Evolutionary conservation across 805 yeast genomes (phyloP), one percentile per base, ranked within the genome.

Genomic region (Cyberlindnera euphorbiiphila): DNA sequence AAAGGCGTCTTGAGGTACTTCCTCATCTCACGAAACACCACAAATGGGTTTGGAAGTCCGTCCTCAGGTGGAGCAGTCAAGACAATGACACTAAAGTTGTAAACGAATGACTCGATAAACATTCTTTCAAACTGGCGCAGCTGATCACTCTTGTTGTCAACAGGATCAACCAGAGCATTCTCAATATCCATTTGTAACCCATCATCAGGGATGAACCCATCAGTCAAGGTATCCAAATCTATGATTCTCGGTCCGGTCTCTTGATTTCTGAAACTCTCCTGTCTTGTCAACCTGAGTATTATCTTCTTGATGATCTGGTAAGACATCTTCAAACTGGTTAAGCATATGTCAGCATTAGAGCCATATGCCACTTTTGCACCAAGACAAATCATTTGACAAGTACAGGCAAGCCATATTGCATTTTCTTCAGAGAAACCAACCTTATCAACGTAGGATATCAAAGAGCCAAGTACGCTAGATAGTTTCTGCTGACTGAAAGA

Each of bases 21-120:
- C 35, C 58, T 57, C 34, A 59, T 57, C 4, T 60, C 58, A 28
- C 47, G 49, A 40, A 62, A 71, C 17, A 68, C 54, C 3, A 50
- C 53, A 46, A 62, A 69, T 6, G 78, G 77, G 17, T 67, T 60
- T 1, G 74, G 72, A 10, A 70, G 36, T 1, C 52, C 49, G 9
- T 60, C 59, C 11, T 52, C 41, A 15, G 47, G 51, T 2, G 61
- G 52, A n/a, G 72, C 59, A 29, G 64, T 58, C 21, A 69, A 57
- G 5, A 71, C 45, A 5, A 64, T 56, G 7, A 65, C 57, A 8
- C 69, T 56, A 42, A 64, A 70, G 40, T 65, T 68, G 51, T 64
- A 67, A 4, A 69, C 47, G 42, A 68, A 71, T 27, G 72, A 68
- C 36, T 71, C 76, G 17, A 67, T 37, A 31, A 68, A 57, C 48